Percentiles rank a stretch among this genome's conserved stretches.
Evolutionary conservation across 805 yeast species (phyloP).

Genomic region (Wickerhamiella slavikovae): DNA sequence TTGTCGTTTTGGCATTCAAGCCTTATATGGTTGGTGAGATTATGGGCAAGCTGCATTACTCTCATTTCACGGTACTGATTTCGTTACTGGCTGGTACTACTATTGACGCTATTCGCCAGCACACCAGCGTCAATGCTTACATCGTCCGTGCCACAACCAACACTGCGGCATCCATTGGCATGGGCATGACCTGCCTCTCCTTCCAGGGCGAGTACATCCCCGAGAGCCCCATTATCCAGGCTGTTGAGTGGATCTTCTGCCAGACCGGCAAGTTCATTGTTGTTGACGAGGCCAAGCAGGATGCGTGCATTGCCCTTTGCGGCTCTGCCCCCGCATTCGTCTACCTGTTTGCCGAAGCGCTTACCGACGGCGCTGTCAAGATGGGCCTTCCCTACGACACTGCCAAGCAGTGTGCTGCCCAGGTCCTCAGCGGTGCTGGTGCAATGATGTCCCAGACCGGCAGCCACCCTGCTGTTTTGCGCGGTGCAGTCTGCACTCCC

Average conservation of each 20-base stretch:
- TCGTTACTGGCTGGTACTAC: slow-evolving; percentile 90
- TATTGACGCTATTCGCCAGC: slow-evolving; percentile 37
- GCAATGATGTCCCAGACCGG: slow-evolving; percentile 70
- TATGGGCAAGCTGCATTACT: slow-evolving; percentile 26
- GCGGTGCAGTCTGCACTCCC: slow-evolving; percentile 83
- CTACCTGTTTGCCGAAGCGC: slow-evolving; percentile 68
- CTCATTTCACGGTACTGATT: slow-evolving; percentile 38
- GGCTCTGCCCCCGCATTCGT: slow-evolving; percentile 97
- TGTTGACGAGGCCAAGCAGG: slow-evolving; percentile 69
- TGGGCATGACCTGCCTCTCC: slow-evolving; percentile 87
- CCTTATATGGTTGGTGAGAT: slow-evolving; percentile 59
- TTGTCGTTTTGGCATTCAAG: slow-evolving; percentile 69
- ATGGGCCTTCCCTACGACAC: slow-evolving; percentile 81
- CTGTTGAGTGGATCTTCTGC: slow-evolving; percentile 23
- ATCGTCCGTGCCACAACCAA: slow-evolving; percentile 94
- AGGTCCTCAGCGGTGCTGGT: slow-evolving; percentile 86
- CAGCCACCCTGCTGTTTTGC: slow-evolving; percentile 72
- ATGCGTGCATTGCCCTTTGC: slow-evolving; percentile 83
- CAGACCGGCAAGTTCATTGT: slow-evolving; percentile 22
- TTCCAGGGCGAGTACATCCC: slow-evolving; percentile 31
- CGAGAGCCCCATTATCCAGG: slow-evolving; percentile 12
- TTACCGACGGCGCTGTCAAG: slow-evolving; percentile 84
- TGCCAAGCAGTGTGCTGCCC: slow-evolving; percentile 74
- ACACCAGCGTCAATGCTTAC: slow-evolving; percentile 18
- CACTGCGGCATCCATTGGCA: slow-evolving; percentile 84